These are phyloP conservation scores for Sphagnum magellanicum DNA, from an alignment of 228 moss, liverwort and hornwort species.

Conservation along the genomic window DNA sequence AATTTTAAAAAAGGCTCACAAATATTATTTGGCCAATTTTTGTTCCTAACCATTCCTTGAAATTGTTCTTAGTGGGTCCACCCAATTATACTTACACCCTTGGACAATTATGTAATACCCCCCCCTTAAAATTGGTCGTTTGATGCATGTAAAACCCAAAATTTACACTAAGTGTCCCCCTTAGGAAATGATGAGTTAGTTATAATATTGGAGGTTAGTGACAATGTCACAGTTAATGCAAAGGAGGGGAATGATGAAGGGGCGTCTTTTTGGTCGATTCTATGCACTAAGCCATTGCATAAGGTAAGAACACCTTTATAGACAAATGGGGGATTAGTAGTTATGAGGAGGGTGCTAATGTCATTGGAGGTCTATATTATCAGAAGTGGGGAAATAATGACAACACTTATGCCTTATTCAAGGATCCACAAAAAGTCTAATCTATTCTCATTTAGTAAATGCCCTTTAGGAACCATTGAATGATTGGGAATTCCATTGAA, in stretches of 20 bases:
- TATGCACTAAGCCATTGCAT: neutral
- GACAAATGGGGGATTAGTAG: neutral
- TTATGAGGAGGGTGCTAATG: neutral
- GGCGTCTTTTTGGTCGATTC: neutral
- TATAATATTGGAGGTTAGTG: neutral
- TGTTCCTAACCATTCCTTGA: too few species aligned
- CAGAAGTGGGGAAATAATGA: neutral
- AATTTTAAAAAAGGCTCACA: too few species aligned
- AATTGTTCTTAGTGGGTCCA: too few species aligned
- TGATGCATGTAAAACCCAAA: too few species aligned
- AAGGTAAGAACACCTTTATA: neutral
- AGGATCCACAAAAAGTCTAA: neutral
- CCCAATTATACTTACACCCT: too few species aligned
- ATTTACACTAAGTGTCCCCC: too few species aligned
- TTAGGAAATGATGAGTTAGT: neutral
- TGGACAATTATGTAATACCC: too few species aligned
- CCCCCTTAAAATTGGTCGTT: too few species aligned
- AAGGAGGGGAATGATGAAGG: neutral
- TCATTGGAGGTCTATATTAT: neutral
- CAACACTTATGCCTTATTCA: neutral
- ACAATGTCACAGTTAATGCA: neutral
- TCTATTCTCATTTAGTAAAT: neutral
- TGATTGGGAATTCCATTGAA: neutral
- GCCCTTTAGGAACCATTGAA: neutral
- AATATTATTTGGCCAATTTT: too few species aligned